Evolutionary conservation across 805 yeast species (phyloP).

Genomic region (Saccharomycopsis oosterbeekiorum): DNA sequence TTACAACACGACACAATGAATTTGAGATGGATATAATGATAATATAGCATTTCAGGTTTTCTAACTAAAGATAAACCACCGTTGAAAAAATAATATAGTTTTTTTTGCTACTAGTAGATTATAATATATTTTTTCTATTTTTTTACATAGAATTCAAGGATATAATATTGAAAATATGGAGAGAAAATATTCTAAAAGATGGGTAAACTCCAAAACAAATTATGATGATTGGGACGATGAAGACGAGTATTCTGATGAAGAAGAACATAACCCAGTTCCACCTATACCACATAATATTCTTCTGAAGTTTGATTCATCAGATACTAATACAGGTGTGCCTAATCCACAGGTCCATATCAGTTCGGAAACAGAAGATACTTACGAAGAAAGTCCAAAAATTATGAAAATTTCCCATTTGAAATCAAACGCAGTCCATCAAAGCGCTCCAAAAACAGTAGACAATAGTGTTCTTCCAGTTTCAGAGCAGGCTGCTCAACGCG

Average conservation of each 20-base stretch:
- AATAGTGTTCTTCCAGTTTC: too few species aligned
- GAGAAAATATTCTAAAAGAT: constrained; percentile 5
- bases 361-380: background rate
- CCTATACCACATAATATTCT: background rate
- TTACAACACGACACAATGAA: background rate
- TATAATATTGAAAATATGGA: background rate
- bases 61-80: too few species aligned
- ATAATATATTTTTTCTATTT: background rate
- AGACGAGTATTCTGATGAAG: background rate
- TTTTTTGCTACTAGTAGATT: background rate
- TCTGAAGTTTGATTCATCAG: background rate
- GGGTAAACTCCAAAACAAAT: constrained; percentile 5
- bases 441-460: background rate
- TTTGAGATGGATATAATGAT: too few species aligned
- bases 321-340: background rate
- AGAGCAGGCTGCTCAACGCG: background rate
- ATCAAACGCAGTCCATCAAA: background rate
- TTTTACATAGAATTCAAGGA: background rate
- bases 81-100: too few species aligned
- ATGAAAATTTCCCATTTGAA: background rate
- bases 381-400: background rate
- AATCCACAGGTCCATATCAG: background rate
- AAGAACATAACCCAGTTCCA: constrained; percentile 1
- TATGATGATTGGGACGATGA: constrained; percentile 9
- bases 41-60: too few species aligned